Evolutionary conservation across 2,329 filamentous ascomycete species (phyloP), one percentile per base, ranked within the genome.

Genomic region (Fusarium pseudograminearum): DNA sequence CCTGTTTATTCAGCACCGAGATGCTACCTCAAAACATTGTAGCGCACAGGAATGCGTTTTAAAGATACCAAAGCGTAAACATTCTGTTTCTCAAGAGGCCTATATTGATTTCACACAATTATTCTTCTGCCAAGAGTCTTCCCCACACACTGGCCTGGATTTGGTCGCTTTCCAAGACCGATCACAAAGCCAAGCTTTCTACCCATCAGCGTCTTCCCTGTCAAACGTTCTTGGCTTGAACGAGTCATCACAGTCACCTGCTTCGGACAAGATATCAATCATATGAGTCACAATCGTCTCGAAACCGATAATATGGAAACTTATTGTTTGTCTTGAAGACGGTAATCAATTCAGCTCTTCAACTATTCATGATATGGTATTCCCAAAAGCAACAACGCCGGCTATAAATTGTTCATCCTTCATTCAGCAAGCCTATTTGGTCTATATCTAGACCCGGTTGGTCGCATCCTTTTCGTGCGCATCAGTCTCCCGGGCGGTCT

Each of bases 361-460:
- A 53, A 7, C 51, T 55, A 33, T 9, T 18, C 24, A 55, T 26
- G 36, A 40, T 15, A 40, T 33, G 12, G 12, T 46, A 24, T 40
- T 40, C 34, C 30, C 3, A 65, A 53, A 67, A 44, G 45, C 61
- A 59, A 52, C 42, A 69, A 62, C 57, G 52, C 68, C 58, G 31
- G 53, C 48, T 47, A 56, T 36, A 46, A 67, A 57, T 26, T 40
- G 18, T 42, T 58, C 44, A 36, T 40, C 45, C 38, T 26, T 52
- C 24, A 41, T 26, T 52, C 30, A 41, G 2, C 31, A n/a, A 24
- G 2, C 12, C 24, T 5, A n/a, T 15, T 28, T 20, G 33, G 3
- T 36, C 48, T 8, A 7, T 38, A 15, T 15, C 33, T 64, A 74
- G 26, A 74, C 72, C 58, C 62, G 73, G 53, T 70, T 71, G n/a